phyloP scores from a whole-genome alignment of 2,329 filamentous ascomycete genomes.

The Nannizzia gypsea region DNA sequence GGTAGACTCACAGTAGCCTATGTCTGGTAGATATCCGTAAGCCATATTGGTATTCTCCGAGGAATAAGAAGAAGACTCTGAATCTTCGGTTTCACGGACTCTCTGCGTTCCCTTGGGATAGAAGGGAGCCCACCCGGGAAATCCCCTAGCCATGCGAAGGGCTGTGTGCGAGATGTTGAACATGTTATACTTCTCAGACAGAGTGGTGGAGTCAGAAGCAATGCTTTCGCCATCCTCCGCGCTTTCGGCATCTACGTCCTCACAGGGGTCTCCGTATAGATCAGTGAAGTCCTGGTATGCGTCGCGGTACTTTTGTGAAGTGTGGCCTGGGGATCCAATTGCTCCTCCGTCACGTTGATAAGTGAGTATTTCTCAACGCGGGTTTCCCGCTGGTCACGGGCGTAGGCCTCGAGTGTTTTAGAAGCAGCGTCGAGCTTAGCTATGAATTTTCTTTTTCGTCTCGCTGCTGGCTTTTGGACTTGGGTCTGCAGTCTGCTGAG shows the following conservation, averaged over 20 bases:
- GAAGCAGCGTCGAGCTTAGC: background rate
- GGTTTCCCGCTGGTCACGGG: background rate
- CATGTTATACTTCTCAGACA: background rate
- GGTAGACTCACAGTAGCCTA: too few species aligned
- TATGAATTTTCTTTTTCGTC: background rate
- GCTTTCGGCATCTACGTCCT: background rate
- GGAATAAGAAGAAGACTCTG: background rate
- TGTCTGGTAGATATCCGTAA: too few species aligned
- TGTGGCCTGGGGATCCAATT: background rate
- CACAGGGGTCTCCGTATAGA: background rate
- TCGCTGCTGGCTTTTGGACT: background rate
- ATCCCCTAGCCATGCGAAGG: background rate
- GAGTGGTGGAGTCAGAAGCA: background rate
- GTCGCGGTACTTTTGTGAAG: background rate
- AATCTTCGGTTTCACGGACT: background rate
- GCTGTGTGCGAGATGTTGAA: background rate
- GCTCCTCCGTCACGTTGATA: background rate
- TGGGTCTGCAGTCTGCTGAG: background rate
- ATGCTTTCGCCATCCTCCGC: background rate
- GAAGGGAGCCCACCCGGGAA: background rate
- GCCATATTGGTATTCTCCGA: background rate
- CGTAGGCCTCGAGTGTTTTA: background rate
- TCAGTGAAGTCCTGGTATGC: conserved; percentile 1
- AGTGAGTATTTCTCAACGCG: background rate
- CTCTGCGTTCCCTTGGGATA: background rate